Evolutionary conservation across 2,329 filamentous ascomycete genomes (phyloP), one percentile per base, ranked within the genome.

Genomic region (Fusarium setosum): DNA sequence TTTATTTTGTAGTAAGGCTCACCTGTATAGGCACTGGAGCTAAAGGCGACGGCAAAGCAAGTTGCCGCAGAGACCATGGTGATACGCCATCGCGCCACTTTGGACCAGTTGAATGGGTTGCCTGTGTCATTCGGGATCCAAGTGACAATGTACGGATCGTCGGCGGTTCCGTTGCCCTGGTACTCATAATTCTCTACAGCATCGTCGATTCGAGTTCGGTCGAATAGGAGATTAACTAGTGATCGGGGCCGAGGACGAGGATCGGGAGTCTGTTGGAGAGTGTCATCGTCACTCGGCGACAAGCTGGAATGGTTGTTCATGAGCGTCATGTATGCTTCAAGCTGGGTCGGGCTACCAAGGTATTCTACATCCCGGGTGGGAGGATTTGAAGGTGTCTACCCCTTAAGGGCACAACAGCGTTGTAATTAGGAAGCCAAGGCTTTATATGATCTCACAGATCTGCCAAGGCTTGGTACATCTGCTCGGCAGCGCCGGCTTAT

Each of bases 41-140:
- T 87, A 67, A 94, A 90, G 2, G 91, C 83, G 21, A 93, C 89
- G 29, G 84, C 89, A 40, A 94, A 83, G 2, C 89, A 91, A 10
- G 90, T 87, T 12, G 90, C 68, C 9, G 90, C 89, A 45, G 90
- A 86, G 45, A 90, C 75, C 55, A 85, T 73, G 2, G 89, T 90
- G 64, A 90, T 86, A 17, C 74, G 74, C 90, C 91, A 93, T 79
- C 92, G 92, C 74, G 84, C 83, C 34, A 72, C 58, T 4, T 73
- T 63, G 10, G 83, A 76, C 72, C 88, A 92, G 38, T 81, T 80
- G 80, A 89, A 85, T 0, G 91, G 90, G 73, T 93, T 91, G 60
- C 87, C 85, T 8, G 85, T 83, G 73, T 94, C 91, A 49, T 87
- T 76, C 17, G 86, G 84, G 21, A 92, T 84, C 80, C 89, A 94